Evolutionary conservation across 257 asterid genomes (phyloP).

Genomic region (Nicotiana knightiana): DNA sequence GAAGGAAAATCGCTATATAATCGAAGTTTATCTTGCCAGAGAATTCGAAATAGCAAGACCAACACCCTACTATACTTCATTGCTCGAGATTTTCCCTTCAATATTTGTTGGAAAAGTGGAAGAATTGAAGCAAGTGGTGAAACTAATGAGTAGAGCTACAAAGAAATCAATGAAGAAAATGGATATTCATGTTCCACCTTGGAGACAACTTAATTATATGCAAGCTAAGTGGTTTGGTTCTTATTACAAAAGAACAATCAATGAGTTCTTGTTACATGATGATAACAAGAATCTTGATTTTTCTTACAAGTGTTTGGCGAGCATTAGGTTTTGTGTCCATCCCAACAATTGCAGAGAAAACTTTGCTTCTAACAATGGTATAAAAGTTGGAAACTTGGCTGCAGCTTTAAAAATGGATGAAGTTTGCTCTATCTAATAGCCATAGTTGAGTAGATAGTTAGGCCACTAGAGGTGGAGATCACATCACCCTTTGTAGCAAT

Average conservation of each 20-base stretch:
- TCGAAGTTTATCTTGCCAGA: slow-evolving; percentile 44
- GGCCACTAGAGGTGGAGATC: neutral
- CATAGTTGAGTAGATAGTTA: neutral
- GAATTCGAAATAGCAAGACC: slow-evolving; percentile 75
- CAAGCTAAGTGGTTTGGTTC: slow-evolving; percentile 64
- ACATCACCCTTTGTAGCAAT: neutral
- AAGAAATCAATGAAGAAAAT: slow-evolving; percentile 49
- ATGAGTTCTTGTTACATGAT: slow-evolving; percentile 24
- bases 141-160: slow-evolving; percentile 47
- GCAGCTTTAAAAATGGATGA: slow-evolving; percentile 27
- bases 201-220: slow-evolving; percentile 61
- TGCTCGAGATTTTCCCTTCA: slow-evolving; percentile 39
- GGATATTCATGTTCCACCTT: slow-evolving; percentile 58
- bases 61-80: slow-evolving; percentile 30
- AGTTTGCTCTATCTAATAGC: neutral
- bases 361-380: slow-evolving; percentile 25
- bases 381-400: slow-evolving; percentile 46
- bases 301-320: slow-evolving; percentile 6
- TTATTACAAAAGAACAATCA: slow-evolving; percentile 45
- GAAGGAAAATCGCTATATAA: slow-evolving; percentile 39
- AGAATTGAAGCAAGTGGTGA: slow-evolving; percentile 45
- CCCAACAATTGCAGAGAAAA: slow-evolving; percentile 26
- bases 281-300: neutral
- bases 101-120: slow-evolving; percentile 39
- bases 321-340: slow-evolving; percentile 43